Evolutionary conservation across 129 eudicot species (phyloP), one percentile per base, ranked within the genome.

Genomic region (Arctium lappa): DNA sequence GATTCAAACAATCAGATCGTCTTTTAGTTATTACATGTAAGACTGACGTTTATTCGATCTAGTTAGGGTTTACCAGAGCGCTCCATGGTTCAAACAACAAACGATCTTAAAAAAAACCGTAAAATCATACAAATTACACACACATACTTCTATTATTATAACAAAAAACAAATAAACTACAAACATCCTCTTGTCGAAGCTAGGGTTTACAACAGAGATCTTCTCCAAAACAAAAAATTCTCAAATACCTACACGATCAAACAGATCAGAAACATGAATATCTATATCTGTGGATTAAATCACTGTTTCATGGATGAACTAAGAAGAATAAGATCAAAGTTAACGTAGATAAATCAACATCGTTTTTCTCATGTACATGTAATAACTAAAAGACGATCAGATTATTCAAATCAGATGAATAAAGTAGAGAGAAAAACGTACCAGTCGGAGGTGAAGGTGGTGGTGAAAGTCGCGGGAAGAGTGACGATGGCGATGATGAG

Each of bases 401-500:
- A 73, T 27, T 13, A 22, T 13, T 38, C 13, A 39, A 73, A 37
- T 32, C 46, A 16, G n/a, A 29, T 30, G 79, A 60, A 36, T n/a
- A 29, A 72, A 53, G 31, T 29, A n/a, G 8, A 37, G 68, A 60
- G 66, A 60, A 3, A 48, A 29, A 48, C 53, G 86, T 68, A 82
- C 86, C 81, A 1, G 40, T 12, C 53, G 85, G 40, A 38, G 32
- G 31, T 27, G 71, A 36, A 11, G 56, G 68, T 56, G 79, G 44
- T 79, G 76, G 44, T 32, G 73, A 81, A 81, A 71, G 77, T 71
- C 77, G 77, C 84, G 84, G 78, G 84, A 80, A 73, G 66, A 34
- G 70, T 82, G 80, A 82, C 75, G 80, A 75, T 82, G 69, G 75
- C 40, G 80, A 75, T 75, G 85, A 82, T 75, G 75, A 44, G 42